Conservation (phyloP, 306 rosid species). For the Mimosa pudica region DNA sequence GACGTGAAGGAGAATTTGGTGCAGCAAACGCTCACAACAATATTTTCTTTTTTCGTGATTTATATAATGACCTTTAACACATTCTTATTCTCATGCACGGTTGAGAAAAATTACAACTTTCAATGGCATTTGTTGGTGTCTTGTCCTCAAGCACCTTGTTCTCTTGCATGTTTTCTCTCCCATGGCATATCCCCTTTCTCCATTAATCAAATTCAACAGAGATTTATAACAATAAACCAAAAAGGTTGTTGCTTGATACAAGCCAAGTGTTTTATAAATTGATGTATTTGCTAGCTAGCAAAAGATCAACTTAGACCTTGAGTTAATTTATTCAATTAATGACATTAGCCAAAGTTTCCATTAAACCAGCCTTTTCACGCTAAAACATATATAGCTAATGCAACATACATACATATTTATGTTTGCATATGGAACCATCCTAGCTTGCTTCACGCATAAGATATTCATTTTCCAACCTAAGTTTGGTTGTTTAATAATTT, state of each 20-base stretch:
- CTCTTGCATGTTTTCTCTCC: conserved; percentile 36
- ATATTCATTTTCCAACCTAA: conserved; percentile 53
- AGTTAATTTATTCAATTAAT: background rate
- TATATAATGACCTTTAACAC: conserved; percentile 33
- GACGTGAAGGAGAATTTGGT: conserved; percentile 65
- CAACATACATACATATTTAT: background rate
- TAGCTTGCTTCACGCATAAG: conserved; percentile 43
- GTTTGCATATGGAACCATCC: background rate
- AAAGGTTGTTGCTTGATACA: conserved; percentile 44
- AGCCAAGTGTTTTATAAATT: conserved; percentile 30
- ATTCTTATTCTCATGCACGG: conserved; percentile 49
- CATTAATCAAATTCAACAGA: conserved; percentile 39
- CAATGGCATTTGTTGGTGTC: conserved; percentile 50
- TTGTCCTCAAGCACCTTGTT: conserved; percentile 58
- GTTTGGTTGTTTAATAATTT: conserved; percentile 33
- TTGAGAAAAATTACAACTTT: conserved; percentile 47
- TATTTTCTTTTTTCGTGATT: background rate
- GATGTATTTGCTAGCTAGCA: background rate
- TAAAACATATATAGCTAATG: background rate
- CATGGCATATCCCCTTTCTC: conserved; percentile 22
- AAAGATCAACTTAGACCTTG: background rate
- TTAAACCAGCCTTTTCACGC: background rate
- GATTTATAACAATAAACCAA: conserved; percentile 12
- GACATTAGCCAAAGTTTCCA: background rate
- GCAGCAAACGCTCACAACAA: conserved; percentile 55